Evolutionary conservation across 345 rosid genomes (phyloP).

Genomic region (Eucalyptus caleyi): DNA sequence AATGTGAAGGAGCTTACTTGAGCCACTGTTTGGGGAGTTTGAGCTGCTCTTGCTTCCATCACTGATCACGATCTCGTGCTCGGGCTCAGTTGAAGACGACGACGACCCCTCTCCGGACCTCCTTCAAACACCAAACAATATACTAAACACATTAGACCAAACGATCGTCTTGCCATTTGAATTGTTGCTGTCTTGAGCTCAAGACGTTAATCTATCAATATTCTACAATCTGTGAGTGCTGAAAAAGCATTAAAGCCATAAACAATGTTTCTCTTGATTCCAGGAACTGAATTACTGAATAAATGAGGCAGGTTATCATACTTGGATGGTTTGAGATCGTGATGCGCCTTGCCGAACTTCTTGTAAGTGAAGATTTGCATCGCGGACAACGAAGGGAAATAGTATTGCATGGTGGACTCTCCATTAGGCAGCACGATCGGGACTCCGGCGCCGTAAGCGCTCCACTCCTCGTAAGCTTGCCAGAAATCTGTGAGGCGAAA

Average conservation of each 20-base stretch:
- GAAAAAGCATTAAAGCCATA: neutral
- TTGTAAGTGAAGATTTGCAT: slow-evolving; percentile 23
- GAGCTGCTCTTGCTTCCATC: neutral
- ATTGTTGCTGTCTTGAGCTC: neutral
- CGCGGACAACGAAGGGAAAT: slow-evolving; percentile 33
- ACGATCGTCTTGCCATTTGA: neutral
- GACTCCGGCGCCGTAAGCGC: slow-evolving; percentile 37
- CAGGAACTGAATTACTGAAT: neutral
- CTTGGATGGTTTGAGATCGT: neutral
- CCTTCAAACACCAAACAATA: neutral
- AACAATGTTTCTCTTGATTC: neutral
- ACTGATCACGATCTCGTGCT: neutral
- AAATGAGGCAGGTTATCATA: neutral
- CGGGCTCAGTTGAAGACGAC: neutral
- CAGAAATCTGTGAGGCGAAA: slow-evolving; percentile 25
- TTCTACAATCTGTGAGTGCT: neutral
- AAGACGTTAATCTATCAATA: neutral
- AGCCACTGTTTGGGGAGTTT: neutral
- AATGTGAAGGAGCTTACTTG: neutral
- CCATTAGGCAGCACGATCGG: slow-evolving; percentile 21
- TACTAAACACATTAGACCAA: neutral
- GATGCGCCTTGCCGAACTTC: neutral
- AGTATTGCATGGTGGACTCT: slow-evolving; percentile 30
- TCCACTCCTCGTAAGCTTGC: slow-evolving; percentile 34
- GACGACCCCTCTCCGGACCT: neutral